A percentile compares a stretch with the other conserved stretches of the same genome.
phyloP scores from a whole-genome alignment of 2,329 filamentous ascomycete species.

The Colletotrichum incanum region DNA sequence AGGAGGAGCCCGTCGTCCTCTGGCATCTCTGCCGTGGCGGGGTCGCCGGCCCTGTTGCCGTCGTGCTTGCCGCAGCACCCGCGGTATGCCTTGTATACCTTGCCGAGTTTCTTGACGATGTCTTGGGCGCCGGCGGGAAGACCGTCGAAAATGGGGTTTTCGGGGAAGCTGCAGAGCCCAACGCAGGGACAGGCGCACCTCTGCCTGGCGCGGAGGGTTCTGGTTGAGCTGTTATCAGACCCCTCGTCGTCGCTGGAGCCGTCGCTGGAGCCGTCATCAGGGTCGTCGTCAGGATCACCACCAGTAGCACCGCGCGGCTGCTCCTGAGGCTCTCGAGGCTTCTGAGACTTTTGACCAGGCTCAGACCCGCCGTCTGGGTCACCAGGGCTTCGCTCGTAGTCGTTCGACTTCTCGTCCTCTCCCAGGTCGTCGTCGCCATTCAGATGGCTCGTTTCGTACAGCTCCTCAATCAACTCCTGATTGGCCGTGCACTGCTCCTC shows the following conservation, averaged over 20 bases:
- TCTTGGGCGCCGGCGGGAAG: neutral
- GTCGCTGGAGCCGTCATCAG: neutral
- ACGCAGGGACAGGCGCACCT: neutral
- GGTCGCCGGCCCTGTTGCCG: no score
- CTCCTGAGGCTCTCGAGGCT: neutral
- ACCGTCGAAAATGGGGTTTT: neutral
- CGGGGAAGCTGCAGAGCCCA: neutral
- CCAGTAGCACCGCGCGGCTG: neutral
- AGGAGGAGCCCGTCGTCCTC: constrained; percentile 15
- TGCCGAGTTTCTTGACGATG: neutral
- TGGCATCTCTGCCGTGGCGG: no score
- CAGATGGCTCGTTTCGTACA: neutral
- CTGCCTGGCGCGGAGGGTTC: neutral
- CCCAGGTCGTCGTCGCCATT: neutral
- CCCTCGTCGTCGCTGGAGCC: neutral
- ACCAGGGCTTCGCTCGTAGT: neutral
- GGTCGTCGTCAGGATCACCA: neutral
- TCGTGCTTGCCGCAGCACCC: neutral
- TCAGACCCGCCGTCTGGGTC: no score
- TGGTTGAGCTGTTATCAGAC: neutral
- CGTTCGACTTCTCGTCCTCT: neutral
- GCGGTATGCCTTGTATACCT: neutral
- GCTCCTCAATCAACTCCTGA: neutral
- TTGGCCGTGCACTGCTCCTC: neutral
- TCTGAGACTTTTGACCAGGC: neutral